Conservation (phyloP, 2,329 filamentous ascomycete species). For the Colletotrichum gloeosporioides region DNA sequence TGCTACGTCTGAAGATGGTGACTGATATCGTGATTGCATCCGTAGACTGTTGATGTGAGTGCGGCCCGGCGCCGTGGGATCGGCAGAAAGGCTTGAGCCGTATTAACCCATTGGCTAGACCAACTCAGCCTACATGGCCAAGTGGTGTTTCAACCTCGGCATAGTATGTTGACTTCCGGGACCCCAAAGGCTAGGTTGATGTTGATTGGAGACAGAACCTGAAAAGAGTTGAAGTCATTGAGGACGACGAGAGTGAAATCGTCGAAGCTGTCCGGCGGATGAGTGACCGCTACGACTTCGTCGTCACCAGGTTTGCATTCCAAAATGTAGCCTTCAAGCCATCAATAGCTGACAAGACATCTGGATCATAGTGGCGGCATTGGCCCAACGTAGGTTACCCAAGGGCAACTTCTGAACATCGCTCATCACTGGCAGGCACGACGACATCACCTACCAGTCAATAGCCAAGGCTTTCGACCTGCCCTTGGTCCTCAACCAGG, state of each 20-base stretch:
- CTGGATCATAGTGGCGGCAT: constrained; percentile 74
- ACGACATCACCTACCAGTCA: constrained; percentile 96
- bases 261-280: constrained; percentile 86
- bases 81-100: background rate
- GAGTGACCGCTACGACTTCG: constrained; percentile 89
- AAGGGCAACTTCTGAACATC: background rate
- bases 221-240: constrained; percentile 90
- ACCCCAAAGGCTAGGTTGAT: background rate
- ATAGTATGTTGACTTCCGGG: constrained; percentile 50
- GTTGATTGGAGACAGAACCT: constrained; percentile 56
- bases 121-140: constrained; percentile 68
- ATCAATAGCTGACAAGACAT: constrained; percentile 14
- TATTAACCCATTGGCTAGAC: constrained; percentile 47
- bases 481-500: constrained; percentile 76
- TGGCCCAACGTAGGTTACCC: constrained; percentile 78
- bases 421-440: constrained; percentile 67
- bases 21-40: background rate
- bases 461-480: constrained; percentile 90
- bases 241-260: constrained; percentile 91
- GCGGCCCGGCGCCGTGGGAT: background rate
- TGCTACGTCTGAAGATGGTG: background rate
- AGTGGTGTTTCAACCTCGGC: constrained; percentile 67
- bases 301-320: constrained; percentile 74
- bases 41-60: constrained; percentile 46
- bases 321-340: background rate